phyloP scores from a whole-genome alignment of 2,329 filamentous ascomycete species.

The Emydomyces testavorans region DNA sequence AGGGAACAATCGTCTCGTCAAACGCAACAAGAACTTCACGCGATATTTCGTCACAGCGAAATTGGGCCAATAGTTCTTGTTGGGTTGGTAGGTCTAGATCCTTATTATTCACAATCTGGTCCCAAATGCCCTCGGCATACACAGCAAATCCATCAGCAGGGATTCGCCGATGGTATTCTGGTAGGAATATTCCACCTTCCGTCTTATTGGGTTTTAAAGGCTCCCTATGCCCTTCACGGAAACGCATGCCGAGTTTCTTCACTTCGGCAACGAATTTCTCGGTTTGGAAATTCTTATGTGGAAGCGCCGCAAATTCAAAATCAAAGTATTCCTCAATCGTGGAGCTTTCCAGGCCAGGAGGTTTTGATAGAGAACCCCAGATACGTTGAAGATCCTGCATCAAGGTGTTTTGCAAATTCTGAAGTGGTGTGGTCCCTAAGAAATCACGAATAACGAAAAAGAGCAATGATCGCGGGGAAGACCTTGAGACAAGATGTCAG shows the following conservation, averaged over 20 bases:
- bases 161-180: slow-evolving; percentile 91
- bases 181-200: slow-evolving; percentile 71
- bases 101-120: slow-evolving; percentile 98
- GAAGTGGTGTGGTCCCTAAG: slow-evolving; percentile 77
- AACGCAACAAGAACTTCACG: slow-evolving; percentile 77
- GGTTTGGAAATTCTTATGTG: slow-evolving; percentile 91
- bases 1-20: slow-evolving; percentile 65
- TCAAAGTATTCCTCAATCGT: slow-evolving; percentile 96
- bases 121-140: slow-evolving; percentile 91
- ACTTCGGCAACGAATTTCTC: slow-evolving; percentile 80
- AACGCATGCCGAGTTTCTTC: slow-evolving; percentile 65
- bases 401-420: slow-evolving; percentile 80
- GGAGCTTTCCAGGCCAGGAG: slow-evolving; percentile 73
- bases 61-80: slow-evolving; percentile 91
- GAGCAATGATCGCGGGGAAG: slow-evolving; percentile 75
- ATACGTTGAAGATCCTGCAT: slow-evolving; percentile 84
- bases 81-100: slow-evolving; percentile 93
- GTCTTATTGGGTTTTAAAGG: slow-evolving; percentile 55
- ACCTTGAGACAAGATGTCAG: slow-evolving; percentile 39
- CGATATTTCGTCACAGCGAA: slow-evolving; percentile 92
- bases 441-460: slow-evolving; percentile 99
- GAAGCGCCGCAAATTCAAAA: slow-evolving; percentile 89
- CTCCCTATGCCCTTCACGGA: slow-evolving; percentile 68
- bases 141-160: slow-evolving; percentile 93
- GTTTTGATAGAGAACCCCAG: slow-evolving; percentile 88